A percentile compares a stretch with the other conserved stretches of the same genome.
These are phyloP conservation scores for Pseudogymnoascus destructans DNA, from an alignment of 2,329 filamentous ascomycete species.

Conservation along the genomic window DNA sequence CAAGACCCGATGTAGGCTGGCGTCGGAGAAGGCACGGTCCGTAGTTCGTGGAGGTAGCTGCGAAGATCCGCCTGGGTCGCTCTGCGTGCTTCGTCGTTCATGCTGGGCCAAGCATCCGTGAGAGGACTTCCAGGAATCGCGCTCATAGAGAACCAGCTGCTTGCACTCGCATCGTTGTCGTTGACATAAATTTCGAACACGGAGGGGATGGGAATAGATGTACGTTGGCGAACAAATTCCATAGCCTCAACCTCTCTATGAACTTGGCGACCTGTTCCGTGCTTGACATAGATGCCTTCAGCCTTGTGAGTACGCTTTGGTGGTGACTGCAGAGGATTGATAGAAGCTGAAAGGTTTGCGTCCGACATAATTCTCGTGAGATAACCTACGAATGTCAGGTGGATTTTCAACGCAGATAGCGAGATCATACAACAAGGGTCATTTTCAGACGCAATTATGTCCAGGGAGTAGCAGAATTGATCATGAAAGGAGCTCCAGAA, in stretches of 20 bases:
- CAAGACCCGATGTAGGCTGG: not conserved
- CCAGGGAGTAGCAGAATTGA: not conserved
- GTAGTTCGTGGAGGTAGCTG: not conserved
- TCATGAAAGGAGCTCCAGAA: too few relatives aligned
- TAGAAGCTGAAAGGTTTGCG: not conserved
- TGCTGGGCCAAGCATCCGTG: slow-evolving; percentile 11
- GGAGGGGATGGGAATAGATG: not conserved
- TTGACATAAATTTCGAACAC: not conserved
- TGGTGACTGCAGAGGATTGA: not conserved
- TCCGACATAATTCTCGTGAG: not conserved
- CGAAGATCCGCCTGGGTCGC: not conserved
- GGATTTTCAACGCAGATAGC: not conserved
- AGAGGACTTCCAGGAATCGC: not conserved
- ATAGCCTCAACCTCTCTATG: not conserved
- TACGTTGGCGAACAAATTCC: not conserved
- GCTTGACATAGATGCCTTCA: not conserved
- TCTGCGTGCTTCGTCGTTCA: not conserved
- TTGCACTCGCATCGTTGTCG: not conserved
- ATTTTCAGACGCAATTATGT: not conserved
- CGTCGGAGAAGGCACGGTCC: not conserved
- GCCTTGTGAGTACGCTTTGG: not conserved
- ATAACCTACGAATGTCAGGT: not conserved
- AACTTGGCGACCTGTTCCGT: not conserved
- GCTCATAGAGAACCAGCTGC: not conserved
- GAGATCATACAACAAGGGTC: not conserved